phyloP scores from a whole-genome alignment of 768 basidiomycete species.

The Mycena metata region DNA sequence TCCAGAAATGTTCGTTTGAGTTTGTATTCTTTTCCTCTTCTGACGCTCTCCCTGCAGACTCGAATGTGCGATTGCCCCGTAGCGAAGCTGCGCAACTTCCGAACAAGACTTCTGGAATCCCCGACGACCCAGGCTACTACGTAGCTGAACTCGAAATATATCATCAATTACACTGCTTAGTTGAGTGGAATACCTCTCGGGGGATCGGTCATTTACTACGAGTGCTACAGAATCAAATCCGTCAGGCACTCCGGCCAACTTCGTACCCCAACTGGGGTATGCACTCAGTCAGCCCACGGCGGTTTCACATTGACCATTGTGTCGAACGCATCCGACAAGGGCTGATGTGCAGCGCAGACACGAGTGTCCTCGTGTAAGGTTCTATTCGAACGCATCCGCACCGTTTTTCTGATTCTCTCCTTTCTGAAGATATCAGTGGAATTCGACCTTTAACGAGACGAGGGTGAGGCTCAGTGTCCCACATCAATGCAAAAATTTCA shows the following conservation, averaged over 20 bases:
- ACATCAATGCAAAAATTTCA: slow-evolving; percentile 20
- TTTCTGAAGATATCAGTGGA: slow-evolving; percentile 15
- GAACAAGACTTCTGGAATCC: slow-evolving; percentile 12
- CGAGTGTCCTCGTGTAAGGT: slow-evolving; percentile 31
- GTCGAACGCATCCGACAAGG: slow-evolving; percentile 21
- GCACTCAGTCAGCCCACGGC: background rate
- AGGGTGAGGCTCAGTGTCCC: slow-evolving; percentile 23
- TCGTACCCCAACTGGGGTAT: slow-evolving; percentile 22
- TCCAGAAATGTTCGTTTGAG: slow-evolving; percentile 11
- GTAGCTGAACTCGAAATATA: slow-evolving; percentile 14
- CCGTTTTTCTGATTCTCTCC: slow-evolving; percentile 10
- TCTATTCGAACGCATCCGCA: slow-evolving; percentile 2
- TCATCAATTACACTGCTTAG: slow-evolving; percentile 23
- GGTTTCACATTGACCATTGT: slow-evolving; percentile 9
- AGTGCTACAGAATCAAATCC: slow-evolving; percentile 13
- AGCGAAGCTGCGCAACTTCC: slow-evolving; percentile 15
- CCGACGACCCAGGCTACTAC: slow-evolving; percentile 21
- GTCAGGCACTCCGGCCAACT: slow-evolving; percentile 8
- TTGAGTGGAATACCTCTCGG: background rate
- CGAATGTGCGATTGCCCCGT: slow-evolving; percentile 10
- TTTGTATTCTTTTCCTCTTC: background rate
- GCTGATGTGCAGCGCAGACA: slow-evolving; percentile 32
- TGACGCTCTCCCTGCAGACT: slow-evolving; percentile 5
- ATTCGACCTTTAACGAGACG: slow-evolving; percentile 17
- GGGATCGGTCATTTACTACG: background rate